Evolutionary conservation across 2,329 filamentous ascomycete genomes (phyloP).

Genomic region (Fusarium musae): DNA sequence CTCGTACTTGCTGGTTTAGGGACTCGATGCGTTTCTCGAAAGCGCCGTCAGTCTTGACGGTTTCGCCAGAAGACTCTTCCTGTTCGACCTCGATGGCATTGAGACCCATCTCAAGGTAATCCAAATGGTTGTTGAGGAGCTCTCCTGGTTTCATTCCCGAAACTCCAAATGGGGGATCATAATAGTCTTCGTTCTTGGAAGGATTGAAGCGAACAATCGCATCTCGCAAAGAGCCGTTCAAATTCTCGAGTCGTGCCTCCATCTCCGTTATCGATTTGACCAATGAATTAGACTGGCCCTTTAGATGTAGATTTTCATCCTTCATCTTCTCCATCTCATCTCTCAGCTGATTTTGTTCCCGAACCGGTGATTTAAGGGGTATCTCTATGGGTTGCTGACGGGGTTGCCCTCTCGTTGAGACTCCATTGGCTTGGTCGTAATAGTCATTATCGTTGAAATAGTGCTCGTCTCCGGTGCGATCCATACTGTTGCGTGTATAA

Average conservation of each 20-base stretch:
- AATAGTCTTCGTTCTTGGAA: slow-evolving; percentile 59
- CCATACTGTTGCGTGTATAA: slow-evolving; percentile 69
- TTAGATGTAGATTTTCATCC: slow-evolving; percentile 57
- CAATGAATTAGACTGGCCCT: slow-evolving; percentile 48
- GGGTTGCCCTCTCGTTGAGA: slow-evolving; percentile 41
- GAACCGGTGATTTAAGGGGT: slow-evolving; percentile 66
- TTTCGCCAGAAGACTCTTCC: slow-evolving; percentile 52
- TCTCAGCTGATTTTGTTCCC: slow-evolving; percentile 63
- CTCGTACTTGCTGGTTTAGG: slow-evolving; percentile 73
- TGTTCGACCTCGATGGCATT: slow-evolving; percentile 69
- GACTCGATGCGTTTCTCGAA: slow-evolving; percentile 66
- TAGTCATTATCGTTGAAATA: slow-evolving; percentile 83
- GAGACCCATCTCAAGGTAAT: slow-evolving; percentile 76
- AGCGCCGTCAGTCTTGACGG: slow-evolving; percentile 55
- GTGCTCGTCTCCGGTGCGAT: slow-evolving; percentile 64
- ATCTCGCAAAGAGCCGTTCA: slow-evolving; percentile 74
- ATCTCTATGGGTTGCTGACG: slow-evolving; percentile 64
- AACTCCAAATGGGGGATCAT: slow-evolving; percentile 53
- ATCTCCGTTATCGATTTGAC: slow-evolving; percentile 67
- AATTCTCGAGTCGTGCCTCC: slow-evolving; percentile 72
- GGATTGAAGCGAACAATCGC: slow-evolving; percentile 74
- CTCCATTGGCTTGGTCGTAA: slow-evolving; percentile 71
- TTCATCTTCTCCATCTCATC: slow-evolving; percentile 59
- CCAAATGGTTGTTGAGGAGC: slow-evolving; percentile 67
- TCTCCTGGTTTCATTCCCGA: slow-evolving; percentile 56